These are phyloP conservation scores for Apiotrichum gracile DNA, from an alignment of 1,284 basidiomycete species.

Conservation along the genomic window DNA sequence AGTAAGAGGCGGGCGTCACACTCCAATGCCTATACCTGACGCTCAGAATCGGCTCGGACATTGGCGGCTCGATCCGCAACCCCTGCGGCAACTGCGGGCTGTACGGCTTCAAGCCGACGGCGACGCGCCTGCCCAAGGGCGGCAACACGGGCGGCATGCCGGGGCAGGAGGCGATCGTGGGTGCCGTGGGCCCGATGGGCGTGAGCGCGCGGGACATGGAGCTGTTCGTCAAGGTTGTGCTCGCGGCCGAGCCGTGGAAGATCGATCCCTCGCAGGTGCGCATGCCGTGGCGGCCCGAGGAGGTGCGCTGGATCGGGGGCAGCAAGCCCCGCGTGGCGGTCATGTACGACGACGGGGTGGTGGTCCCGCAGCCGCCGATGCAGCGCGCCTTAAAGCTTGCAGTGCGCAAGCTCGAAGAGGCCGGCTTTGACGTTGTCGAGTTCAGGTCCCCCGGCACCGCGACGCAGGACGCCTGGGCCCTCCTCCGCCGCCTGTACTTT, in stretches of 20 bases:
- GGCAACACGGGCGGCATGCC: constrained; percentile 35
- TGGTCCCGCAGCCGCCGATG: constrained; percentile 41
- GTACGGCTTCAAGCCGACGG: constrained; percentile 41
- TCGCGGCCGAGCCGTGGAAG: constrained; percentile 39
- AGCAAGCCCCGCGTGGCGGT: constrained; percentile 32
- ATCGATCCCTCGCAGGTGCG: constrained; percentile 30
- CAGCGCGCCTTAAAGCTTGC: constrained; percentile 33
- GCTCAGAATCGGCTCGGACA: constrained; percentile 47
- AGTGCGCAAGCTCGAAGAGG: constrained; percentile 22
- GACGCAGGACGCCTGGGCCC: constrained; percentile 28
- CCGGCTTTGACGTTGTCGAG: constrained; percentile 27
- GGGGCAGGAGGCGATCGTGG: constrained; percentile 33
- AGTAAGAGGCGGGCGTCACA: neutral
- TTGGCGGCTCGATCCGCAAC: constrained; percentile 43
- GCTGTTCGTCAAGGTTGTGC: constrained; percentile 32
- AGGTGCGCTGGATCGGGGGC: constrained; percentile 13
- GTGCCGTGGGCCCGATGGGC: constrained; percentile 37
- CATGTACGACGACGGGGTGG: constrained; percentile 41
- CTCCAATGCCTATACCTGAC: neutral
- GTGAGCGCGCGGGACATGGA: constrained; percentile 34
- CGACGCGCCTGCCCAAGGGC: constrained; percentile 33
- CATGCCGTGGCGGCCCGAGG: constrained; percentile 34
- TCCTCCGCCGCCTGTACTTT: constrained; percentile 31
- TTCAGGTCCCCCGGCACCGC: constrained; percentile 19
- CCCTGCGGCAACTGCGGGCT: constrained; percentile 28